Evolutionary conservation across 1,284 basidiomycete species (phyloP).

Genomic region (Exobasidium cylindrosporum): DNA sequence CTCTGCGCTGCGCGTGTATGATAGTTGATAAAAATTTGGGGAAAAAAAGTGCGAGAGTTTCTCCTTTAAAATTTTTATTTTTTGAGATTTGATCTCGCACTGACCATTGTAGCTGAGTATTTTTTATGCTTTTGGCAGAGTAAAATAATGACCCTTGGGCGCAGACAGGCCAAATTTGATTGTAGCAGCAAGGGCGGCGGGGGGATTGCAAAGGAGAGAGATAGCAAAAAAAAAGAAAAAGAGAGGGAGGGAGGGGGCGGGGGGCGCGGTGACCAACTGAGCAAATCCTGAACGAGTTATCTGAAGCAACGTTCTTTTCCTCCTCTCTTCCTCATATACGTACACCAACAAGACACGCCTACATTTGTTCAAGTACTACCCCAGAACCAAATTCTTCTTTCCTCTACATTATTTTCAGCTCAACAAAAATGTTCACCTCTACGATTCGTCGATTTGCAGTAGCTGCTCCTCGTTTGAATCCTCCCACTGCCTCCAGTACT

Average conservation of each 20-base stretch:
- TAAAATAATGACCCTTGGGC: too few relatives aligned
- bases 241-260: background rate
- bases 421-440: background rate
- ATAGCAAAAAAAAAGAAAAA: background rate
- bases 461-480: background rate
- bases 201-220: too few relatives aligned
- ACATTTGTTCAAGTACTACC: too few relatives aligned
- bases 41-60: too few relatives aligned
- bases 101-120: too few relatives aligned
- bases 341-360: background rate
- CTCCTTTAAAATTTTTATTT: background rate
- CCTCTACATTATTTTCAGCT: background rate
- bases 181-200: too few relatives aligned
- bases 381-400: background rate
- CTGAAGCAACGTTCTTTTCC: background rate
- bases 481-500: background rate
- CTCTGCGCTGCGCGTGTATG: too few relatives aligned
- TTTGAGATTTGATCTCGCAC: too few relatives aligned
- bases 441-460: constrained; percentile 5
- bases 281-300: background rate
- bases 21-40: too few relatives aligned
- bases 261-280: background rate
- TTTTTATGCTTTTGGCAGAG: too few relatives aligned
- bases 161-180: too few relatives aligned
- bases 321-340: background rate